Percentiles rank a stretch among this genome's conserved stretches.
Evolutionary conservation across 129 eudicot species (phyloP).

Genomic region (Artemisia annua): DNA sequence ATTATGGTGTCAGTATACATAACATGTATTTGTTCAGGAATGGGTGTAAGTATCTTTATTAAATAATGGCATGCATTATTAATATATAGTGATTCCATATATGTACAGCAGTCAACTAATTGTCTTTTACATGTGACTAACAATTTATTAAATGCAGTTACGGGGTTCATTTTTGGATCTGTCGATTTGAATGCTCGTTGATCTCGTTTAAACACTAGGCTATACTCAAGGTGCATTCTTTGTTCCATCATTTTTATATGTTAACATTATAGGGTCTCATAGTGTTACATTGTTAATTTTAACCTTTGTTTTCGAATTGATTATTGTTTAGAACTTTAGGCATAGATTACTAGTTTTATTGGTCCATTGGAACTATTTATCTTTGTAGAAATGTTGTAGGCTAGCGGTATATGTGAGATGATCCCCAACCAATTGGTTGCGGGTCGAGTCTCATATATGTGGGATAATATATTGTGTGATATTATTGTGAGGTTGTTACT

Average conservation of each 20-base stretch:
- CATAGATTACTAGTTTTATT: too few species aligned
- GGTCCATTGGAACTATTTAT: too few species aligned
- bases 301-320: not conserved
- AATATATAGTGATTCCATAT: conserved; percentile 12
- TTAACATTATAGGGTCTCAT: not conserved
- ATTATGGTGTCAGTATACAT: conserved; percentile 5
- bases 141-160: conserved; percentile 20
- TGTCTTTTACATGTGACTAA: conserved; percentile 15
- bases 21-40: too few species aligned
- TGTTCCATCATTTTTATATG: not conserved
- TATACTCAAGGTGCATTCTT: conserved; percentile 21
- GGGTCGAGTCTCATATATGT: too few species aligned
- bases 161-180: conserved; percentile 23
- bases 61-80: not conserved
- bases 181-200: conserved; percentile 25
- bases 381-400: too few species aligned
- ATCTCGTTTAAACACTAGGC: conserved; percentile 1
- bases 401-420: too few species aligned
- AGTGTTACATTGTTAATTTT: too few species aligned
- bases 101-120: conserved; percentile 15
- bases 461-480: too few species aligned
- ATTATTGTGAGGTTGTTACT: too few species aligned
- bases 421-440: too few species aligned
- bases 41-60: too few species aligned
- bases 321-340: too few species aligned